Base-by-base conservation (phyloP, 2,329 filamentous ascomycete species). In the Aspergillus nomiae region DNA sequence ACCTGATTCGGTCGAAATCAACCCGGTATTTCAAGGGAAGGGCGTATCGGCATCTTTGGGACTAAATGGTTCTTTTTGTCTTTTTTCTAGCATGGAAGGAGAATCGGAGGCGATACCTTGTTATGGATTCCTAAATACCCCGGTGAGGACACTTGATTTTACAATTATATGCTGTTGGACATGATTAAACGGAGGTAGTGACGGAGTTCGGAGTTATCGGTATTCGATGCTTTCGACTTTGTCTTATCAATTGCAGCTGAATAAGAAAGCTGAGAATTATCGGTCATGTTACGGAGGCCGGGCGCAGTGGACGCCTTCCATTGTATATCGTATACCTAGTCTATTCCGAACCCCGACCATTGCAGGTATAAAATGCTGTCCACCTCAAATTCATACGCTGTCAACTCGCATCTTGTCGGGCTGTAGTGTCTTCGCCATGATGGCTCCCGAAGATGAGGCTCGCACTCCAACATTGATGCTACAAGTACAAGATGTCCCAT, bases 81-180 rank as follows among this genome's bases (percentile, higher is more conserved):
- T 26, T 24, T 53, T 54, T 55, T n/a, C 36, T 32, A 60, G 36
- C 58, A 60, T 53, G 55, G 34, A 58, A 36, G 60, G 41, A 57
- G 53, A 41, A 55, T 54, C 26, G 43, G 36, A 43, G 58, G 58
- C 26, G 34, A 46, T 38, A 36, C 54, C n/a, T 57, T 59, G 56
- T 59, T 51, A 34, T 59, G 32, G 12, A 51, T 58, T 38, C 21
- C n/a, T 28, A 51, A 56, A 59, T 62, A 59, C 56, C 59, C 59
- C 45, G 62, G 59, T 46, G 58, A 56, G 58, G 53, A 57, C 4
- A 36, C 60, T 59, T 41, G 58, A 60, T 48, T 36, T 32, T 54
- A 60, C 21, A 24, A 14, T 24, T 16, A 55, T 41, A 38, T 50
- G 57, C 12, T 53, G 38, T 41, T 34, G 26, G 46, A 53, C 48